phyloP scores from a whole-genome alignment of 192 early-diverging fungal genomes.

The Linnemannia zychae region DNA sequence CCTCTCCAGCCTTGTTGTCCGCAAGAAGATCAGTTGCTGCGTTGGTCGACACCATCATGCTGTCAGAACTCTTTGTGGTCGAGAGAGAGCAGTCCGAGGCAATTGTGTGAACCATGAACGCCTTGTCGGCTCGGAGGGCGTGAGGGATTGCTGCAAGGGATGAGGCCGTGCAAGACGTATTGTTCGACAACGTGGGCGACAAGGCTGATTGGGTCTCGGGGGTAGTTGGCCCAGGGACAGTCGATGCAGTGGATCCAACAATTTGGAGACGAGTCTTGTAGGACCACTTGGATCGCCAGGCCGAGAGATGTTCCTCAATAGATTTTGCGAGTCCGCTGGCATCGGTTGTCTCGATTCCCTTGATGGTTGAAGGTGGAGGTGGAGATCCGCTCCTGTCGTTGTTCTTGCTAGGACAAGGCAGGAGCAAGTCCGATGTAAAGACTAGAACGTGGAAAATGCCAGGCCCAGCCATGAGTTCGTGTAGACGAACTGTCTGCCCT shows the following conservation, averaged over 20 bases:
- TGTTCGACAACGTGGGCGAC: neutral
- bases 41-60: neutral
- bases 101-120: constrained; percentile 43
- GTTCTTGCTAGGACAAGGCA: neutral
- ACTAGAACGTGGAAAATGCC: constrained; percentile 51
- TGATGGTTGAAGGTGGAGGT: neutral
- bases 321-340: constrained; percentile 13
- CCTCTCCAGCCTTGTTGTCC: constrained; percentile 26
- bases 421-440: constrained; percentile 29
- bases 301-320: constrained; percentile 8
- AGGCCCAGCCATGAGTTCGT: constrained; percentile 27
- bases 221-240: neutral
- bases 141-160: constrained; percentile 12
- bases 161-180: neutral
- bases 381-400: neutral
- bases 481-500: constrained; percentile 12
- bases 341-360: constrained; percentile 18
- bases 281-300: constrained; percentile 40
- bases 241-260: neutral
- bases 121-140: neutral
- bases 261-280: constrained; percentile 9
- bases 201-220: neutral
- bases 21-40: neutral
- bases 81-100: neutral
- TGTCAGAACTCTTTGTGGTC: neutral